Base-by-base conservation (phyloP, 768 basidiomycete genomes). In the Tricholoma saponaceum region DNA sequence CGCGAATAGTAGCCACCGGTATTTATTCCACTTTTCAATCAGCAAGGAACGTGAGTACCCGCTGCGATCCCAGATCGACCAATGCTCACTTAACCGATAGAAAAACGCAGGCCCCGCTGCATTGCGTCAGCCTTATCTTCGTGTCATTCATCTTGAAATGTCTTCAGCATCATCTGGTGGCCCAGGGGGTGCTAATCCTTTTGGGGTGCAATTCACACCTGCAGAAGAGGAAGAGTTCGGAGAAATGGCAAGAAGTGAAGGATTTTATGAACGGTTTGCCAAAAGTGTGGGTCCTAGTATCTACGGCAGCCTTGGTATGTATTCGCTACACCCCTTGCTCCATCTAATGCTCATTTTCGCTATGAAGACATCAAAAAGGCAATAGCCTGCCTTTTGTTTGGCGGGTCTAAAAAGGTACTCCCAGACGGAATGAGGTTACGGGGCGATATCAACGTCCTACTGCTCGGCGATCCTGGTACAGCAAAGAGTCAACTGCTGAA, bases 221-320 rank as follows among this genome's bases (percentile, higher is more conserved):
- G 92, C 98, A 66, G 97, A 98, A 69, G 97, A 98, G 68, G 97
- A 98, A 66, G 95, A 98, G 65, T 98, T 98, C 62, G 85, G 84
- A 25, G 86, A 91, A 69, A 89, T 98, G 84, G 87, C 92, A 5
- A 79, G 95, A 62, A 87, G 87, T 60, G 90, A 94, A 55, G 85
- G 81, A 25, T 89, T 98, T 67, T 98, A 97, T 64, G 96, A 98
- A 68, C 82, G 88, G 12, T 99, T 99, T 70, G 85, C 97, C 0
- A 85, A 83, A 64, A 95, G 93, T 67, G 95, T 99, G 20, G 97
- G 89, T 2, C 97, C 97, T 1, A 95, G 93, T 83, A 98, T 99
- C 62, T 99, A 84, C 67, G 97, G 97, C 37, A 95, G 91, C 70
- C 75, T 92, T 26, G 96, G 96, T 95, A 41, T 20, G 70, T 67